phyloP scores from a whole-genome alignment of 352 stramenopile species.

The Globisporangium orthogonon region DNA sequence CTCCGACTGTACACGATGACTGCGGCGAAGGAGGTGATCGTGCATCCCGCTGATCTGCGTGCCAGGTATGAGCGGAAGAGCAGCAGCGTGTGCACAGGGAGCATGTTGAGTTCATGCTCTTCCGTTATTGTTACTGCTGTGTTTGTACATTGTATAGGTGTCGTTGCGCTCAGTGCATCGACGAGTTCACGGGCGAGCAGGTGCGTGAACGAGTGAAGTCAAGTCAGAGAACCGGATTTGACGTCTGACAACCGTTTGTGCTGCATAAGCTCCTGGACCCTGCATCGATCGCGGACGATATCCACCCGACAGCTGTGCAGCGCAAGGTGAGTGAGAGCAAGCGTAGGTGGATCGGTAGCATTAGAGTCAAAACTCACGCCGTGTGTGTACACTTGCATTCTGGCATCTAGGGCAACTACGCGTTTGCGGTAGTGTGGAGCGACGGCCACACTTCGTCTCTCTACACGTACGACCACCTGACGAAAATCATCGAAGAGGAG shows the following conservation, averaged over 20 bases:
- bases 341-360: not conserved
- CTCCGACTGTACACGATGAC: slow-evolving; percentile 67
- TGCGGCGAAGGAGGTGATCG: slow-evolving; percentile 64
- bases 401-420: slow-evolving; percentile 93
- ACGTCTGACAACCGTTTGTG: not conserved
- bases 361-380: not conserved
- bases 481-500: slow-evolving; percentile 46
- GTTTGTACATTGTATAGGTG: slow-evolving; percentile 30
- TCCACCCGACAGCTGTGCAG: slow-evolving; percentile 74
- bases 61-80: slow-evolving; percentile 33
- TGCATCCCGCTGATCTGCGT: slow-evolving; percentile 71
- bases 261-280: slow-evolving; percentile 58
- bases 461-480: slow-evolving; percentile 93
- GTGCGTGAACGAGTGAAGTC: slow-evolving; percentile 20
- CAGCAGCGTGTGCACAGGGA: not conserved
- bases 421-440: slow-evolving; percentile 95
- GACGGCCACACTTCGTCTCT: slow-evolving; percentile 95
- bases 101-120: not conserved
- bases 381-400: slow-evolving; percentile 10
- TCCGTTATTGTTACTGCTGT: not conserved
- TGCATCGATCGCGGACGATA: slow-evolving; percentile 64
- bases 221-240: not conserved
- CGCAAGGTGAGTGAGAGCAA: slow-evolving; percentile 44
- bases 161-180: slow-evolving; percentile 80
- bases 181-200: slow-evolving; percentile 82